phyloP scores from a whole-genome alignment of 768 basidiomycete species.

The Astraeus odoratus region DNA sequence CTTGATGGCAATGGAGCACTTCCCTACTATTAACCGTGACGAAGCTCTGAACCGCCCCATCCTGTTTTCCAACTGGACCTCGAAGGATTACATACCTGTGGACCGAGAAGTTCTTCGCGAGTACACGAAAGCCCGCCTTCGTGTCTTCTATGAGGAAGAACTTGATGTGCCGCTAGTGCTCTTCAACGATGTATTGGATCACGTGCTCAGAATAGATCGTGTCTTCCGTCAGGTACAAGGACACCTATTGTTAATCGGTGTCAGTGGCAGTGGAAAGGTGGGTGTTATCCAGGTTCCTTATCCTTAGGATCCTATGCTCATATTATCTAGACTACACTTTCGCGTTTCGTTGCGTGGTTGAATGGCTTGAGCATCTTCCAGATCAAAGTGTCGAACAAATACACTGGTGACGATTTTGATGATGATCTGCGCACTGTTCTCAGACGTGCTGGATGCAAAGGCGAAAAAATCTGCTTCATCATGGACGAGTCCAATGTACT shows the following conservation, averaged over 20 bases:
- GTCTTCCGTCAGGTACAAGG: slow-evolving; percentile 99
- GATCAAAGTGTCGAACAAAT: slow-evolving; percentile 99
- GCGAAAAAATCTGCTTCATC: slow-evolving; percentile 99
- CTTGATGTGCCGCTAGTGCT: slow-evolving; percentile 95
- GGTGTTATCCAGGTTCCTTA: slow-evolving; percentile 12
- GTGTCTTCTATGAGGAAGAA: slow-evolving; percentile 99
- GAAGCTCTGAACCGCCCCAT: slow-evolving; percentile 88
- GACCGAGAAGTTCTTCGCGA: slow-evolving; percentile 90
- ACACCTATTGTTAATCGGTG: slow-evolving; percentile 92
- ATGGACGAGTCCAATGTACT: slow-evolving; percentile 99
- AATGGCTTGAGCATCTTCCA: slow-evolving; percentile 99
- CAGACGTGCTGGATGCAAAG: slow-evolving; percentile 93
- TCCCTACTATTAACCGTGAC: slow-evolving; percentile 85
- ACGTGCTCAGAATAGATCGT: slow-evolving; percentile 95
- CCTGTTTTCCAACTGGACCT: slow-evolving; percentile 98
- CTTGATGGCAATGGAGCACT: slow-evolving; percentile 73
- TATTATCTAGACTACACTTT: slow-evolving; percentile 76
- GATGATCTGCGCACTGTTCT: slow-evolving; percentile 94
- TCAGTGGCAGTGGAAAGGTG: slow-evolving; percentile 98
- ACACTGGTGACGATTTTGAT: slow-evolving; percentile 97
- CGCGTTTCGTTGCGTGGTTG: slow-evolving; percentile 99
- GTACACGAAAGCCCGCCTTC: slow-evolving; percentile 92
- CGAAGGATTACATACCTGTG: slow-evolving; percentile 92
- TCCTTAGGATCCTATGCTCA: slow-evolving; percentile 12
- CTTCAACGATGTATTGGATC: slow-evolving; percentile 98